Evolutionary conservation across 768 basidiomycete genomes (phyloP), one percentile per base, ranked within the genome.

Genomic region (Lentinula edodes): DNA sequence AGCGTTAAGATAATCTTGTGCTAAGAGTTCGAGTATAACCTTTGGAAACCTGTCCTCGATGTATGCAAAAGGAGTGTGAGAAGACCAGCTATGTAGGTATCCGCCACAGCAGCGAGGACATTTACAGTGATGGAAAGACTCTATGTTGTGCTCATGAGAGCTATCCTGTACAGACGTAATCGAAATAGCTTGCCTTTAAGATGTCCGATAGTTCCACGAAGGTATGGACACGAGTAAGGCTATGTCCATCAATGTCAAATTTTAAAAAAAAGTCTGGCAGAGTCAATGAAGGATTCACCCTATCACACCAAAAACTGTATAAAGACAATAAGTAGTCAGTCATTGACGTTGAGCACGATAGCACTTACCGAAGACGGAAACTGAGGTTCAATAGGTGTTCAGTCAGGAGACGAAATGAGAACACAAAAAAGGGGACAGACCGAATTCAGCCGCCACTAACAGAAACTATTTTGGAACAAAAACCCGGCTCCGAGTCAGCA

Each of bases 31-130:
- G 38, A 23, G 20, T 20, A 3, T 3, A 62, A 77, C 80, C 73
- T 74, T 23, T 71, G 72, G 69, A 81, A 83, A 20, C 82, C 80
- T 46, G 82, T 80, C 46, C 80, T 74, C 2, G 78, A 80, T 8
- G 66, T 67, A 39, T 76, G 74, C 50, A 83, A 73, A 56, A 83
- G 70, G 12, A 62, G 64, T 61, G 75, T 78, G n/a, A 83, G 72
- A 28, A 73, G 64, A 18, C 59, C 63, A 0, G 82, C 79, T 42
- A 83, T 82, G 39, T 82, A 64, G 23, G 80, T 65, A 51, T 84
- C 83, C 6, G 77, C 81, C 5, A 71, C 76, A 1, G 81, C 78
- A 5, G 80, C 74, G 2, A 78, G 67, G 0, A 72, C 75, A 64
- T 83, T 84, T 60, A 83, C 73, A 18, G 73, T 58, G 59, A 77